Base-by-base conservation (phyloP, 2,329 filamentous ascomycete genomes). In the Tothia fuscella region DNA sequence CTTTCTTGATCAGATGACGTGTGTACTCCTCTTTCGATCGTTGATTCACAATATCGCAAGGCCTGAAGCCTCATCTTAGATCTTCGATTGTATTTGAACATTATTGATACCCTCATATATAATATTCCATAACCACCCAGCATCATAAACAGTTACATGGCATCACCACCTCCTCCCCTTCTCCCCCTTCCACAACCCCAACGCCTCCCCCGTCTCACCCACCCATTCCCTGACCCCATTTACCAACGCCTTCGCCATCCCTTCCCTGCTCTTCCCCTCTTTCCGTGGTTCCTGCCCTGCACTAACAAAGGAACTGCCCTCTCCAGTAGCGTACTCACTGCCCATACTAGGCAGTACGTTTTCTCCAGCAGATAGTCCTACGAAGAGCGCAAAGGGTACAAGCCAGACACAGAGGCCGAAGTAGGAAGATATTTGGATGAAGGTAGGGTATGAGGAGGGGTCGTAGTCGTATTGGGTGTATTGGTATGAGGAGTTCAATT, bases 341-440 rank as follows among this genome's bases (percentile, higher is more conserved):
- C 86, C 85, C 74, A 95, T 95, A 6, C 80, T 93, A 0, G 91
- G 91, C 39, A 98, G 65, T 3, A 96, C 85, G 56, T 96, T 96
- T 56, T 98, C 91, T 42, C 87, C 86, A 0, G 91, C 91, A 14
- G 85, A 93, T 31, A 98, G 64, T 53, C 84, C 93, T 38, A 98
- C 89, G 56, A 98, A 98, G 12, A 98, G 71, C 13, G 88, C 79
- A 57, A 98, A 98, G 0, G 91, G 91, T 1, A 96, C 84, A 1
- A 98, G 71, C 91, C 91, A 98, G 0, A 98, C 88, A 53, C 88
- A 94, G 2, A 98, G 68, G 0, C 91, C 91, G 56, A 98, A 98
- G 63, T 91, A 98, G 0, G 85, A 89, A 0, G 91, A 87, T 33
- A 96, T 91, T 65, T 96, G 86, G 14, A 85, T 88, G 59, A 98